Conservation (phyloP, 805 yeast species). For the Lachancea nothofagi region DNA sequence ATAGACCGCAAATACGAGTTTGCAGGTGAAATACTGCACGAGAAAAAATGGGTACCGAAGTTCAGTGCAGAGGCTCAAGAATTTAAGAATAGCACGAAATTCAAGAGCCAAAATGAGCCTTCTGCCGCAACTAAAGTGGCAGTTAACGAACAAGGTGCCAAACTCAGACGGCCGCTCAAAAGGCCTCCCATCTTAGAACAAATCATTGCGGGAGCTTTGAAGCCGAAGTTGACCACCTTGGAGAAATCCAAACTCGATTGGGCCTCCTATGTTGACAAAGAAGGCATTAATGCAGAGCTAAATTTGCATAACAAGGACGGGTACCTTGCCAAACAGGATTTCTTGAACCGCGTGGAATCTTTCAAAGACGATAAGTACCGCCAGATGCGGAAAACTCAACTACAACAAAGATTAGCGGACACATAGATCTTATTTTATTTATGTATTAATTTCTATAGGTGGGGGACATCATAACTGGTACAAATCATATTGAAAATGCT, state of each 20-base stretch:
- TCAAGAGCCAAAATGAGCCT: slow-evolving; percentile 16
- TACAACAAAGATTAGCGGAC: slow-evolving; percentile 21
- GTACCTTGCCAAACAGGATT: slow-evolving; percentile 85
- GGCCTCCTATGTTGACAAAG: slow-evolving; percentile 88
- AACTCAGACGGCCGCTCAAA: slow-evolving; percentile 54
- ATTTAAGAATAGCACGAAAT: slow-evolving; percentile 49
- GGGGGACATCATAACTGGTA: slow-evolving; percentile 64
- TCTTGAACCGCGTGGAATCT: slow-evolving; percentile 66
- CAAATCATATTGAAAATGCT: slow-evolving; percentile 77
- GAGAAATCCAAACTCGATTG: slow-evolving; percentile 93
- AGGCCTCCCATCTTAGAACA: slow-evolving; percentile 73
- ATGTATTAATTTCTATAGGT: slow-evolving; percentile 32
- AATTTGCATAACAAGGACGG: slow-evolving; percentile 81
- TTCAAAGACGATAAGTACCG: slow-evolving; percentile 37
- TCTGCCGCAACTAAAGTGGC: background rate
- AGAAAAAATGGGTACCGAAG: slow-evolving; percentile 69
- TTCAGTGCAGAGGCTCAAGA: slow-evolving; percentile 86
- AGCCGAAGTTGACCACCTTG: slow-evolving; percentile 79
- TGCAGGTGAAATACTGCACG: slow-evolving; percentile 80
- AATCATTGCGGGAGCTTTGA: slow-evolving; percentile 61
- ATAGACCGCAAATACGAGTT: slow-evolving; percentile 77
- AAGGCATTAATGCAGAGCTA: slow-evolving; percentile 79
- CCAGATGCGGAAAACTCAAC: slow-evolving; percentile 34
- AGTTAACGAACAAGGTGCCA: slow-evolving; percentile 27
- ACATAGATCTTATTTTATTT: background rate